Conservation (phyloP, 2,329 filamentous ascomycete species). For the Colletotrichum abscissum region DNA sequence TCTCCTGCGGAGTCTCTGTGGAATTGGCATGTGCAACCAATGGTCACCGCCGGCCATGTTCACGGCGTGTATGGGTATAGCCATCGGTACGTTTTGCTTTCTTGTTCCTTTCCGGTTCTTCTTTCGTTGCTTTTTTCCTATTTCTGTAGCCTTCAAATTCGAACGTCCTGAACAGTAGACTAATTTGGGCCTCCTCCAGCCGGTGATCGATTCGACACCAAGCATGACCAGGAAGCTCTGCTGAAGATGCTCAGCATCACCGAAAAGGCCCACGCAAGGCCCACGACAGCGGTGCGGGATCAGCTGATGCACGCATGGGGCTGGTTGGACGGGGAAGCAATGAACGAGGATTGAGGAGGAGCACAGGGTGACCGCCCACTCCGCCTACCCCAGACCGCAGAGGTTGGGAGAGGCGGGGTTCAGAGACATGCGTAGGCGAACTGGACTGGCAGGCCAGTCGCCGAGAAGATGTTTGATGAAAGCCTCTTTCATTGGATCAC, state of each 20-base stretch:
- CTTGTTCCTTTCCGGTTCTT: background rate
- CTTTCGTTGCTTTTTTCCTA: background rate
- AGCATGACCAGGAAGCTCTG: conserved; percentile 59
- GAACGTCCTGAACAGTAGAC: background rate
- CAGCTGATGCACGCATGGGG: conserved; percentile 63
- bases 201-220: conserved; percentile 61
- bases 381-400: background rate
- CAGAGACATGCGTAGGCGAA: background rate
- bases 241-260: conserved; percentile 58
- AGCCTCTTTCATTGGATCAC: conserved; percentile 10
- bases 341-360: conserved; percentile 21
- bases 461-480: conserved; percentile 12
- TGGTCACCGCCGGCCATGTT: conserved; percentile 68
- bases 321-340: conserved; percentile 45
- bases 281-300: conserved; percentile 58
- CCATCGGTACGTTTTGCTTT: conserved; percentile 36
- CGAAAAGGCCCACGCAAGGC: conserved; percentile 63
- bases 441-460: conserved; percentile 11
- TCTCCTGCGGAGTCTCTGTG: conserved; percentile 66
- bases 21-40: conserved; percentile 69
- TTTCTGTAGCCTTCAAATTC: background rate
- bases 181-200: conserved; percentile 37
- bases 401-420: background rate
- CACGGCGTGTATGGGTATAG: conserved; percentile 66
- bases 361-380: background rate